These are phyloP conservation scores for Escovopsis sp. DNA, from an alignment of 2,329 filamentous ascomycete species.

Conservation along the genomic window DNA sequence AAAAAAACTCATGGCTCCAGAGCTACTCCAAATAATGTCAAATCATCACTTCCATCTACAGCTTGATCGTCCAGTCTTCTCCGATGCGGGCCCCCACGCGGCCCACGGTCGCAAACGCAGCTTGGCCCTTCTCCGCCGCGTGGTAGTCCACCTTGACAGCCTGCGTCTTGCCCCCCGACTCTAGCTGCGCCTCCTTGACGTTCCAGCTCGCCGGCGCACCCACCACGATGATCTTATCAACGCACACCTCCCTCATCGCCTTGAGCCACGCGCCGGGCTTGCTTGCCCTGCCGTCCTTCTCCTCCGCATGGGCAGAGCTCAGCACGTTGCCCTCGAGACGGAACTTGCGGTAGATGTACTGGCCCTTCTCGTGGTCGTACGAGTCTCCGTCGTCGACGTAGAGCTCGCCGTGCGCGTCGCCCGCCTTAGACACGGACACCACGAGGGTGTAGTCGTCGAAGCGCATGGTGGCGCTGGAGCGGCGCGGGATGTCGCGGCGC, in stretches of 20 bases:
- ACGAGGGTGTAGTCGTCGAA: conserved; percentile 93
- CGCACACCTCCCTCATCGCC: conserved; percentile 58
- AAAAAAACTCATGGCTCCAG: too few species aligned
- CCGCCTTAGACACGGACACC: conserved; percentile 46
- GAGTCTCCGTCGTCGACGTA: conserved; percentile 92
- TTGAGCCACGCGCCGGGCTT: conserved; percentile 59
- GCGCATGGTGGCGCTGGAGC: conserved; percentile 78
- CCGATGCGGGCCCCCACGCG: conserved; percentile 37
- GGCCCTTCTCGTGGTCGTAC: conserved; percentile 73
- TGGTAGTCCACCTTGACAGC: conserved; percentile 47
- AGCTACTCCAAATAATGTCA: too few species aligned
- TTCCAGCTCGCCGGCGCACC: conserved; percentile 62
- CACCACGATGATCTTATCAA: conserved; percentile 76
- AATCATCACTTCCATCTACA: conserved; percentile 5
- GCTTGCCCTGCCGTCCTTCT: conserved; percentile 32
- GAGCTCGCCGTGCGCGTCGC: conserved; percentile 57
- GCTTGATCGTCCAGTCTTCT: conserved; percentile 35
- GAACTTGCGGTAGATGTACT: conserved; percentile 79
- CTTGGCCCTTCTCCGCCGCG: conserved; percentile 29
- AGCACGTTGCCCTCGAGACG: conserved; percentile 46
- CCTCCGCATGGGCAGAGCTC: conserved; percentile 52
- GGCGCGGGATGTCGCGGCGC: conserved; percentile 73
- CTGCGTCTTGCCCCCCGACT: conserved; percentile 37
- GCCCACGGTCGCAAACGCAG: conserved; percentile 38
- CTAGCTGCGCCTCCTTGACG: conserved; percentile 43